Evolutionary conservation across 2,329 filamentous ascomycete genomes (phyloP), one percentile per base, ranked within the genome.

Genomic region (Cordyceps tenuipes): DNA sequence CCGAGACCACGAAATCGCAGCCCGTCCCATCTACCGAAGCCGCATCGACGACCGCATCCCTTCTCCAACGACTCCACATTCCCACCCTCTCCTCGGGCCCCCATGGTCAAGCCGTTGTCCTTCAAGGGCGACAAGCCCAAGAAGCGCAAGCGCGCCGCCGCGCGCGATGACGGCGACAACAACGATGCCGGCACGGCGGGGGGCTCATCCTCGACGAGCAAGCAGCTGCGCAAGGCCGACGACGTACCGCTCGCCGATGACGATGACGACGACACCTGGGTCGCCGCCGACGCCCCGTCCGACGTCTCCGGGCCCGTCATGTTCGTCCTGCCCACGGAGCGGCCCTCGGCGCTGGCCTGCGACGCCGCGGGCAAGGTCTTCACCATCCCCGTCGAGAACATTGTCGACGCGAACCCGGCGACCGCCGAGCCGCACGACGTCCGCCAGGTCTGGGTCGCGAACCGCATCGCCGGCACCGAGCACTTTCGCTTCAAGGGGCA

Each of bases 101-200:
- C 64, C 63, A 94, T 94, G 89, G 87, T 96, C 67, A 97, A 96
- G 73, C 87, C 93, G 52, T 83, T 99, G 61, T 81, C 85, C 53
- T 99, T 99, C 81, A 99, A 99, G 77, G 94, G 94, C 79, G 94
- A 99, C 77, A 97, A 95, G 75, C 94, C 94, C 77, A 77, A 84
- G 62, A 96, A 94, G 75, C 97, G 97, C 80, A 84, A 91, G 72
- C 97, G 96, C 81, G 85, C 89, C 52, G 77, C 79, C 57, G n/a
- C 36, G 5, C 5, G 79, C 57, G 31, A 41, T 13, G 39, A 46
- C 39, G 78, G 83, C 48, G 76, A n/a, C n/a, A n/a, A 79, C 48
- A 75, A 79, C 62, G 73, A 76, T 43, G 71, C 73, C 13, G 71
- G 82, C 48, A n/a, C n/a, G n/a, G 75, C 79, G 13, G 39, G 17